Evolutionary conservation across 176 grass and related monocot species (phyloP).

Genomic region (Lolium perenne): DNA sequence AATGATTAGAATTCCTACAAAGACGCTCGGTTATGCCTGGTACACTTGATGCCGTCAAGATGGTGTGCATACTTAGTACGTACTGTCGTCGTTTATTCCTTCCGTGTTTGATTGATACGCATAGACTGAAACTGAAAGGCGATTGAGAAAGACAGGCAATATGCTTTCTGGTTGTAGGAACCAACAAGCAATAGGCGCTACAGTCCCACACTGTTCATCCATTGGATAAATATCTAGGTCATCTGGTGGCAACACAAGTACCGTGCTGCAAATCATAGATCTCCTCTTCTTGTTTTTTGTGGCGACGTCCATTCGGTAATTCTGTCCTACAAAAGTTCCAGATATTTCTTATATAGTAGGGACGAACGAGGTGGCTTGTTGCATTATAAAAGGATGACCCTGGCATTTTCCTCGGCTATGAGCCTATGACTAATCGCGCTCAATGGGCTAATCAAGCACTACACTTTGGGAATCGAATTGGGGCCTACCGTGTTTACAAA

Average conservation of each 20-base stretch:
- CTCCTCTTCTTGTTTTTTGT: not conserved
- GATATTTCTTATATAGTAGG: not conserved
- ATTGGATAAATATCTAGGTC: not conserved
- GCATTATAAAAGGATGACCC: not conserved
- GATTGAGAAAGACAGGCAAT: not conserved
- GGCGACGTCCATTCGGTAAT: not conserved
- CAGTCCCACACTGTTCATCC: not conserved
- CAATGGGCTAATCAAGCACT: not conserved
- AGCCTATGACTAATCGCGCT: not conserved
- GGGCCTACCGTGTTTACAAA: slow-evolving; percentile 13
- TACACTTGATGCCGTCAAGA: not conserved
- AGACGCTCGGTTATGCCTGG: not conserved
- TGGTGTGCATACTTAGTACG: not conserved
- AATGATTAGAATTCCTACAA: not conserved
- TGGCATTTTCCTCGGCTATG: slow-evolving; percentile 19
- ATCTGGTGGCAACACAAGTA: not conserved
- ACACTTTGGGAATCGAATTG: slow-evolving; percentile 29
- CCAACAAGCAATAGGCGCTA: not conserved
- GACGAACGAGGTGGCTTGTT: not conserved
- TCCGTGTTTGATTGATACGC: not conserved
- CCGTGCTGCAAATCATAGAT: not conserved
- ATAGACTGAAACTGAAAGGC: not conserved
- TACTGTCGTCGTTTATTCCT: not conserved
- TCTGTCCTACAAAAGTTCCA: too few species aligned
- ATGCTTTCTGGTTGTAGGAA: not conserved